These are phyloP conservation scores for Herpotrichia juniperi DNA, from an alignment of 2,329 filamentous ascomycete species.

Conservation along the genomic window DNA sequence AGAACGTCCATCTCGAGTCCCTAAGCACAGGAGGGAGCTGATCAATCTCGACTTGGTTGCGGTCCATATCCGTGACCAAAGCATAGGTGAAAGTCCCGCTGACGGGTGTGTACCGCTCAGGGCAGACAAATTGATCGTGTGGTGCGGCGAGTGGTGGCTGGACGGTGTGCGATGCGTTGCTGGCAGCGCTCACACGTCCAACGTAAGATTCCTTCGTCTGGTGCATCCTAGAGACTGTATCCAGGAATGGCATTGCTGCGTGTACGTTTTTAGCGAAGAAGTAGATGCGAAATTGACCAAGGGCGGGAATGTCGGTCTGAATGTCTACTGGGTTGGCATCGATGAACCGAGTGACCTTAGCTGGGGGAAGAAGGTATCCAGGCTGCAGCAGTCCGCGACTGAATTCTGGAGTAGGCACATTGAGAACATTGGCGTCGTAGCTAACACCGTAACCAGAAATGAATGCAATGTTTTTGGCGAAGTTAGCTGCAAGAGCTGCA, in stretches of 20 bases:
- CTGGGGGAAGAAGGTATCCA: conserved; percentile 64
- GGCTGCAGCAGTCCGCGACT: conserved; percentile 53
- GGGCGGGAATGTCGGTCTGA: conserved; percentile 77
- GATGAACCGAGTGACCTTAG: conserved; percentile 74
- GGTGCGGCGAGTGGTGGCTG: conserved; percentile 63
- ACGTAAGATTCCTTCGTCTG: conserved; percentile 61
- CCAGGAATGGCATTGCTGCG: conserved; percentile 62
- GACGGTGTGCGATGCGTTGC: conserved; percentile 65
- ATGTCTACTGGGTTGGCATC: conserved; percentile 80
- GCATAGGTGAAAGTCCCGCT: conserved; percentile 72
- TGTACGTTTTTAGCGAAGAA: conserved; percentile 70
- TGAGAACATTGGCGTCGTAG: conserved; percentile 69
- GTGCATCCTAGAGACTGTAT: conserved; percentile 63
- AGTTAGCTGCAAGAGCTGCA: conserved; percentile 69
- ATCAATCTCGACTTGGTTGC: conserved; percentile 68
- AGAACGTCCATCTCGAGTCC: conserved; percentile 73
- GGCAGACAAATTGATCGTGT: conserved; percentile 70
- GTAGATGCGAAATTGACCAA: conserved; percentile 79
- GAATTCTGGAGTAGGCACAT: conserved; percentile 59
- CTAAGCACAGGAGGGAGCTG: conserved; percentile 68
- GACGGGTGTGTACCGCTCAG: conserved; percentile 71
- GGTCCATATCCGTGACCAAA: conserved; percentile 68
- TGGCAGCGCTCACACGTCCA: conserved; percentile 63
- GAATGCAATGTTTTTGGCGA: conserved; percentile 73
- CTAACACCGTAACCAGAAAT: conserved; percentile 75